These are phyloP conservation scores for Solanum aculeatissimum DNA, from an alignment of 305 asterid genomes.

Conservation along the genomic window DNA sequence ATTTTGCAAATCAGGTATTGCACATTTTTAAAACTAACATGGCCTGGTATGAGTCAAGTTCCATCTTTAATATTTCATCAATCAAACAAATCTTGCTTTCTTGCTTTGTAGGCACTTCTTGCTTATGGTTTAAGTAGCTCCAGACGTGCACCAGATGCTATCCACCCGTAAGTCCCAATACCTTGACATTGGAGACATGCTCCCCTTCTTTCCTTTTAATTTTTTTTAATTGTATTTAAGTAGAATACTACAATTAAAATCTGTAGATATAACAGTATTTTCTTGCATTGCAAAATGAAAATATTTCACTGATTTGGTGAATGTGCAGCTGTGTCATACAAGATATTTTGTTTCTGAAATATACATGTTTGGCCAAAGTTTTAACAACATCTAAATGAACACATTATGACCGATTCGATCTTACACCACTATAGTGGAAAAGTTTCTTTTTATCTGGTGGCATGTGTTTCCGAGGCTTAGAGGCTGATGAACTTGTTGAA, in stretches of 20 bases:
- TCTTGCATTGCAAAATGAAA: not conserved
- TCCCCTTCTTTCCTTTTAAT: not conserved
- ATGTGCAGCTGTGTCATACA: not conserved
- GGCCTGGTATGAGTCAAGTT: not conserved
- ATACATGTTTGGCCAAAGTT: not conserved
- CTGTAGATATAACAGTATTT: not conserved
- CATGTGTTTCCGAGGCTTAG: not conserved
- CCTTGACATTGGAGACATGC: not conserved
- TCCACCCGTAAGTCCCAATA: constrained; percentile 75
- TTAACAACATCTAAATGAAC: not conserved
- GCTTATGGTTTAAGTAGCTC: constrained; percentile 96
- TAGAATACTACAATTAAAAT: not conserved
- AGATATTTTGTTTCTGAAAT: not conserved
- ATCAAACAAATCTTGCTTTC: not conserved
- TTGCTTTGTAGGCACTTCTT: constrained; percentile 68
- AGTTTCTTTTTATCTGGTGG: not conserved
- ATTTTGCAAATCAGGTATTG: constrained; percentile 91
- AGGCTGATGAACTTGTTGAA: constrained; percentile 8
- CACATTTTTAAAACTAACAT: not conserved
- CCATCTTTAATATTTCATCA: not conserved
- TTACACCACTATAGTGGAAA: not conserved
- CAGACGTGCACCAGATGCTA: constrained; percentile 94
- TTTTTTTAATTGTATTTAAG: not conserved
- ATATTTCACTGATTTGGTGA: not conserved
- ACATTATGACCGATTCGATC: not conserved